Evolutionary conservation across 2,329 filamentous ascomycete species (phyloP).

Genomic region (Exophiala lecanii-corni): DNA sequence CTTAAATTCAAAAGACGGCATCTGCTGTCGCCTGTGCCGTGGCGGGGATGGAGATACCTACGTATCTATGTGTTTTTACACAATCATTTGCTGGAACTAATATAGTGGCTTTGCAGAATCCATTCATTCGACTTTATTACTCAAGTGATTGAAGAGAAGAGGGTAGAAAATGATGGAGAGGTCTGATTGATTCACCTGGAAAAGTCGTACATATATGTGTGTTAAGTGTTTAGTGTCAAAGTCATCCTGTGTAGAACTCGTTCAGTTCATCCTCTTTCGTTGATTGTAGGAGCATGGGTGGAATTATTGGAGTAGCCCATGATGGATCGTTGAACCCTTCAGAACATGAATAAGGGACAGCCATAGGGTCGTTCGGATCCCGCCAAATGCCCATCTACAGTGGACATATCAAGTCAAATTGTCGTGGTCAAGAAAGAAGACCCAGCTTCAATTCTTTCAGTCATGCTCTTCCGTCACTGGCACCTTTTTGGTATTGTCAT

Average conservation of each 20-base stretch:
- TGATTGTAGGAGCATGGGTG: conserved; percentile 2
- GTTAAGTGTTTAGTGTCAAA: conserved; percentile 16
- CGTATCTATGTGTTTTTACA: no score
- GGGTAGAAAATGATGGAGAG: background rate
- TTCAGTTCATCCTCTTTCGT: conserved; percentile 12
- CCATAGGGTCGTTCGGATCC: background rate
- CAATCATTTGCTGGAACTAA: no score
- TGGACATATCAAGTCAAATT: conserved; percentile 4
- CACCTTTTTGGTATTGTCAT: no score
- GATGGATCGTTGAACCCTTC: background rate
- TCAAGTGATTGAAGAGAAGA: no score
- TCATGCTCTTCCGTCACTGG: background rate
- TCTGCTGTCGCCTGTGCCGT: no score
- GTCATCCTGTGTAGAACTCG: conserved; percentile 19
- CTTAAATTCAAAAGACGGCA: no score
- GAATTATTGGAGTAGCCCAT: conserved; percentile 5
- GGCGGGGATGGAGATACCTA: no score
- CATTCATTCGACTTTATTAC: no score
- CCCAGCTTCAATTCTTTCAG: conserved; percentile 3
- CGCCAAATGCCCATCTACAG: conserved; percentile 13
- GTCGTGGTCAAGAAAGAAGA: conserved; percentile 2
- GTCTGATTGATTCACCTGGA: conserved; percentile 13
- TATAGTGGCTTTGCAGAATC: no score
- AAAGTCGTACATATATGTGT: conserved; percentile 16
- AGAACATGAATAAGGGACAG: background rate